Conservation (phyloP, 192 early-diverging fungal genomes). For the Chytriomyces sp. region DNA sequence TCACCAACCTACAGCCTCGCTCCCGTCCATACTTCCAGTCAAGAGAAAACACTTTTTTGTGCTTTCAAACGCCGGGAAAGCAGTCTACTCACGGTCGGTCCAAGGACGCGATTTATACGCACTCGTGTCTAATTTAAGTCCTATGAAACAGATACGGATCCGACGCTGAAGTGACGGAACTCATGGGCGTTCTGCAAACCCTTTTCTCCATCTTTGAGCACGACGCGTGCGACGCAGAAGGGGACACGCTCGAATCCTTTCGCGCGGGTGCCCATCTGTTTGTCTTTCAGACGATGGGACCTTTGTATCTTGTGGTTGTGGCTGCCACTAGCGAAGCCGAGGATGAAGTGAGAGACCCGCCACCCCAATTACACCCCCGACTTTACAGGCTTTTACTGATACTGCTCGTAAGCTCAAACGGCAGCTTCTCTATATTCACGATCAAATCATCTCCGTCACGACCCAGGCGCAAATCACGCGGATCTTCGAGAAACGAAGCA, state of each 20-base stretch:
- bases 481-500: constrained; percentile 84
- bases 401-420: constrained; percentile 63
- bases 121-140: not conserved
- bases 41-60: constrained; percentile 88
- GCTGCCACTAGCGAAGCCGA: constrained; percentile 80
- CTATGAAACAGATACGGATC: constrained; percentile 70
- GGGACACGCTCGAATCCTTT: constrained; percentile 74
- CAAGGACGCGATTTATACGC: not conserved
- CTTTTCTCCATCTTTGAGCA: constrained; percentile 83
- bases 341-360: constrained; percentile 64
- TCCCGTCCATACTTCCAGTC: not conserved
- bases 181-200: constrained; percentile 90
- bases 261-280: constrained; percentile 73
- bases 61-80: constrained; percentile 90
- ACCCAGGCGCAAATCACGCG: constrained; percentile 76
- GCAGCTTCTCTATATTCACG: constrained; percentile 78
- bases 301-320: constrained; percentile 84
- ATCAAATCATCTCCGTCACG: constrained; percentile 83
- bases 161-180: constrained; percentile 76
- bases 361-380: no score
- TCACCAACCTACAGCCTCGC: not conserved
- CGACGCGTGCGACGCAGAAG: constrained; percentile 40
- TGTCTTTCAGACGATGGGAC: constrained; percentile 79
- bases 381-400: no score
- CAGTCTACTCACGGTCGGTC: constrained; percentile 79